These are phyloP conservation scores for Phytophthora pluvialis DNA, from an alignment of 352 stramenopile species.

Conservation along the genomic window DNA sequence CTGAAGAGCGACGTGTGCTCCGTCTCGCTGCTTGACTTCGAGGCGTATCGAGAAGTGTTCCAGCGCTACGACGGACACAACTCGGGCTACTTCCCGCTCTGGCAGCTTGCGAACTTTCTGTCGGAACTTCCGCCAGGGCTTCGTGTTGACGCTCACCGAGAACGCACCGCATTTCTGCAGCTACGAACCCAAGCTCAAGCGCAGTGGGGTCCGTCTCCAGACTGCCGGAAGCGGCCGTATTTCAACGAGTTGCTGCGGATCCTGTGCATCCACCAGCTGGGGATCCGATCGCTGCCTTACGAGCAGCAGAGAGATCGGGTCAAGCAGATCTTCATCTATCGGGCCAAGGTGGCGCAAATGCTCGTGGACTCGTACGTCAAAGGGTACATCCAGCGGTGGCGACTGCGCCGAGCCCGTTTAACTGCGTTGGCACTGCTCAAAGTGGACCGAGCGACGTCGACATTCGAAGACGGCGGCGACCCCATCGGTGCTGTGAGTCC, in stretches of 20 bases:
- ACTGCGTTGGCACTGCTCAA: constrained; percentile 19
- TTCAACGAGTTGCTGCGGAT: constrained; percentile 83
- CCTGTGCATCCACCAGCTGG: constrained; percentile 83
- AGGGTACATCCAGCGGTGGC: constrained; percentile 69
- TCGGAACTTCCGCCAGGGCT: constrained; percentile 59
- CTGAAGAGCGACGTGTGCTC: constrained; percentile 76
- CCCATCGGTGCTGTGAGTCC: background rate
- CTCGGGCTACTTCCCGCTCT: constrained; percentile 65
- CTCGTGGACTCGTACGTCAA: constrained; percentile 72
- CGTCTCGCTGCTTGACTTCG: constrained; percentile 80
- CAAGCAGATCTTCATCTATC: constrained; percentile 88
- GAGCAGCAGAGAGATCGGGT: constrained; percentile 83
- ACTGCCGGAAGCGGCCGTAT: constrained; percentile 57
- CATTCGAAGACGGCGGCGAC: constrained; percentile 7
- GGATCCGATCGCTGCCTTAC: constrained; percentile 78
- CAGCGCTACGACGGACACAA: constrained; percentile 62
- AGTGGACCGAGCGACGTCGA: constrained; percentile 30
- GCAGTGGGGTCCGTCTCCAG: constrained; percentile 38
- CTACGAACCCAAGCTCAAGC: constrained; percentile 72
- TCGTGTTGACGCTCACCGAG: constrained; percentile 43
- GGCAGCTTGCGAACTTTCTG: constrained; percentile 69
- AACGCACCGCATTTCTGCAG: constrained; percentile 72
- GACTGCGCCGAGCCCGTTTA: constrained; percentile 33
- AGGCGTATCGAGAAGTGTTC: constrained; percentile 76
- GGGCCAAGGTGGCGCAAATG: constrained; percentile 79